Evolutionary conservation across 805 yeast genomes (phyloP), one percentile per base, ranked within the genome.

Genomic region (Saccharomycopsis schoenii): DNA sequence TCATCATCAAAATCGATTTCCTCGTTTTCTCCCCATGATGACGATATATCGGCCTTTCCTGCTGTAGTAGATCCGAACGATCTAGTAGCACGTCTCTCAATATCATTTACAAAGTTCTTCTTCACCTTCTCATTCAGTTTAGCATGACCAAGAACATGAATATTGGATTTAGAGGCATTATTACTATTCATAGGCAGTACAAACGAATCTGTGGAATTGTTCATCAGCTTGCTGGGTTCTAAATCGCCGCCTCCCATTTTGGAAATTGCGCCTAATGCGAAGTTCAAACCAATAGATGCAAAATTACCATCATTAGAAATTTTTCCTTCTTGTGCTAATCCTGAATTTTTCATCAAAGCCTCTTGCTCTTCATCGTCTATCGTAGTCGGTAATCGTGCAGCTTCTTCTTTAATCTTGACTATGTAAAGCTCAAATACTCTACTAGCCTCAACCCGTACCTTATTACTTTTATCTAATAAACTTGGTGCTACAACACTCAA

Each of bases 401-500:
- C 64, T 55, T 79, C 85, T 4, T 67, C 68, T 56, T 79, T 77
- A 60, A 88, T 78, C 66, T 81, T 83, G 4, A 69, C 71, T 68
- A 86, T 74, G 68, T 88, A 86, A 34, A 78, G 61, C 34, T 85
- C 84, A 65, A 93, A 84, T 0, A 90, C 80, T 55, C 77, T 72
- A 66, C 82, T 82, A 0, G 97, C 96, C 68, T 86, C 88, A 0
- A 72, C 72, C 62, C 98, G 77, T 2, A 93, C 92, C 59, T 81
- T 80, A 5, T 75, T 73, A 11, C 89, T 86, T 59, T 78, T 80
- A 71, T 94, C 98, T 68, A 93, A 78, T 60, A 93, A 74, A 1
- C 94, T 83, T 0, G 94, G 88, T 0, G 97, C 91, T 60, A 94
- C 80, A 1, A 90, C 89, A 0, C 96, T 93, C 60, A 94, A 73